Base-by-base conservation (phyloP, 257 asterid genomes). In the Solanum sitiens region DNA sequence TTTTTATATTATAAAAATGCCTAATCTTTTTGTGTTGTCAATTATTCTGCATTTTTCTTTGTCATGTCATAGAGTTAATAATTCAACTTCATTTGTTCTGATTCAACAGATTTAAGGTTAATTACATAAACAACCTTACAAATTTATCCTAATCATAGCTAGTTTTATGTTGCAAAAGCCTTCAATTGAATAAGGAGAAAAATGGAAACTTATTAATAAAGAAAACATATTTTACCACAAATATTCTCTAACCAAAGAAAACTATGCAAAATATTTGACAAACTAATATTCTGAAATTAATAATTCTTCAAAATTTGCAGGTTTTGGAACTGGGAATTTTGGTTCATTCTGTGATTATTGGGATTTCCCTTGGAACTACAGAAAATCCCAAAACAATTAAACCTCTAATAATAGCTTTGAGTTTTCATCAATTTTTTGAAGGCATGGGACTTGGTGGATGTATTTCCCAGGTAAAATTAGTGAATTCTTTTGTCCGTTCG, bases 371-470 rank as follows among this genome's bases (percentile, higher is more conserved):
- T 47, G 92, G 92, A 13, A 88, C 89, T 15, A 85, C 92, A 21
- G 86, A 89, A 2, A 87, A 85, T 70, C 92, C 91, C 59, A 87
- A 61, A 82, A 83, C 86, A 21, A 87, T 82, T 25, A 90, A 89
- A 45, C 90, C 92, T 1, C 90, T 90, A 21, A 83, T 90, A 3
- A 89, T 86, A 2, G 91, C 92, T 21, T 85, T 90, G 87, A 72
- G 90, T 33, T 90, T 90, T 70, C 91, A 90, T 82, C 92, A 90
- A 32, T 74, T 89, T 9, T 89, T 90, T 83, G 92, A 90, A 87
- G 92, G 91, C 73, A 89, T 90, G 90, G 91, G 92, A 10, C 85
- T 90, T 42, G 92, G 92, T n/a, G 91, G 90, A n/a, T 89, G 92
- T 70, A 90, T 90, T 32, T 89, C 89, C 84, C 90, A 90, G 91